Evolutionary conservation across 139 green algal genomes (phyloP), one percentile per base, ranked within the genome.

Genomic region (Picochlorum sp.): DNA sequence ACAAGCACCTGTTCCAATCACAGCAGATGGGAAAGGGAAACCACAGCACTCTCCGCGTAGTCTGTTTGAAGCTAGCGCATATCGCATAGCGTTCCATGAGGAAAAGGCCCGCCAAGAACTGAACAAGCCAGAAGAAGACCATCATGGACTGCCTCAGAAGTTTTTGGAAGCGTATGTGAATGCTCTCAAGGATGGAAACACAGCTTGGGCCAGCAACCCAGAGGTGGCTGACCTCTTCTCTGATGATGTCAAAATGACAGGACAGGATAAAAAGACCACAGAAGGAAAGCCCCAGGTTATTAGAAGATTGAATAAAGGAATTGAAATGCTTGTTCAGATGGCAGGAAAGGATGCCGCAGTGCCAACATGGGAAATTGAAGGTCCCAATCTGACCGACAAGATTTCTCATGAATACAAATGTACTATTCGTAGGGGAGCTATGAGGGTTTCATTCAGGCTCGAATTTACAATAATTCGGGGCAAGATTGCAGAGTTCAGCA

Each of bases 271-370:
- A 21, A 65, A 73, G 18, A 68, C 56, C 2, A 67, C 66, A 16
- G 34, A 67, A 26, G 72, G 72, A 34, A 66, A 73, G 21, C 18
- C 47, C 45, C 58, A 65, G 18, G 57, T 79, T 4, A 38, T 79
- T n/a, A 54, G 47, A 26, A 52, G 72, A 30, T 61, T 79, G 11
- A 63, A 79, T 47, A 49, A 65, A 66, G 62, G 66, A 74, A 61
- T 75, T 37, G 62, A 75, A 31, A 30, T 28, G 62, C 62, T 75
- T 45, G 26, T 58, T 23, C 54, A 60, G 11, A 70, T 70, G 62
- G 62, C 63, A 28, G 69, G 69, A 1, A 66, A 70, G 13, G 31
- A 66, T 20, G 52, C 69, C 6, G 56, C 47, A 11, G 31, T 70
- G n/a, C 69, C 63, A 10, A 59, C 20, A 18, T 71, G 60, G 30